These are phyloP conservation scores for Parascedosporium putredinis DNA, from an alignment of 2,329 filamentous ascomycete genomes.

Conservation along the genomic window DNA sequence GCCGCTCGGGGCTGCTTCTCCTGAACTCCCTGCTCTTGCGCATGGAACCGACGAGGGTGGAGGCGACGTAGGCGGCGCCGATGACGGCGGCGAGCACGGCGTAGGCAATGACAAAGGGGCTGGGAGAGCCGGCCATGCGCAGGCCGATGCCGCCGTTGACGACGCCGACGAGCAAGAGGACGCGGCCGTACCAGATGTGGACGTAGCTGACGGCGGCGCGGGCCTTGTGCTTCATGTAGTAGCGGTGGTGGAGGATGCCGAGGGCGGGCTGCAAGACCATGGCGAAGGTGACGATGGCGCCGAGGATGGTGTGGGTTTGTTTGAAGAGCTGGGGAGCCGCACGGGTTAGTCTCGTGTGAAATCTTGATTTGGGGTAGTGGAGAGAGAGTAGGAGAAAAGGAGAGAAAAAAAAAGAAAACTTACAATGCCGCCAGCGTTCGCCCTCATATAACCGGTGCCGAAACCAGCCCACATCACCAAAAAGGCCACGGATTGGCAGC, in stretches of 20 bases:
- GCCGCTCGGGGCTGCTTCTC: neutral
- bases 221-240: constrained; percentile 35
- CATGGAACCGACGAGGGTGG: constrained; percentile 13
- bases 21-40: neutral
- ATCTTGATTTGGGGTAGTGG: constrained; percentile 2
- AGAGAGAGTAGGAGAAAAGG: constrained; percentile 7
- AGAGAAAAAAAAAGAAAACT: constrained; percentile 16
- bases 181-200: constrained; percentile 54
- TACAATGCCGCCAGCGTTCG: constrained; percentile 31
- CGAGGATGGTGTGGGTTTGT: constrained; percentile 43
- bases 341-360: too few relatives aligned
- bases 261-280: constrained; percentile 48
- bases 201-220: constrained; percentile 42
- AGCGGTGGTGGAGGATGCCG: constrained; percentile 45
- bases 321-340: constrained; percentile 38
- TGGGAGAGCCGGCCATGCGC: constrained; percentile 30
- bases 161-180: constrained; percentile 46
- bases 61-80: constrained; percentile 31
- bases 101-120: constrained; percentile 40
- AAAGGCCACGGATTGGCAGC: constrained; percentile 43
- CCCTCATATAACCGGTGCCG: constrained; percentile 41
- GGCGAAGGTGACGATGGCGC: constrained; percentile 41
- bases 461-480: constrained; percentile 50
- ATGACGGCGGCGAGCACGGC: constrained; percentile 42
- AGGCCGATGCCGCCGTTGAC: constrained; percentile 56